A percentile compares a stretch with the other conserved stretches of the same genome.
Evolutionary conservation across 2,329 filamentous ascomycete genomes (phyloP).

Genomic region (Pseudogymnoascus sp.): DNA sequence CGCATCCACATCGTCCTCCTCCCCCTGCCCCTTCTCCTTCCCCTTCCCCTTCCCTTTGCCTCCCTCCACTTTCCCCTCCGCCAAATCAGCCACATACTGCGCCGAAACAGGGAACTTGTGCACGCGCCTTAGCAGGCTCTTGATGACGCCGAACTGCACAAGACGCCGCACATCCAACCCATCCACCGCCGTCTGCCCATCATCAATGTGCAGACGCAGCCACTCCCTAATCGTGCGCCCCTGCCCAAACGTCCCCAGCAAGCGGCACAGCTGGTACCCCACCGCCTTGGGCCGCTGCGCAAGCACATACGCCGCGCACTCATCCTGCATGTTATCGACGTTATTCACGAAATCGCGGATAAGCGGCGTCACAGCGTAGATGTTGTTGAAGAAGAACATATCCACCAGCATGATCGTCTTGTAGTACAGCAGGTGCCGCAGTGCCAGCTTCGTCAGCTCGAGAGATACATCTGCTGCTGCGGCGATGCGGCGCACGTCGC

Average conservation of each 20-base stretch:
- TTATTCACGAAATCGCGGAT: conserved; percentile 75
- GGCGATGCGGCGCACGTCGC: conserved; percentile 80
- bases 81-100: conserved; percentile 49
- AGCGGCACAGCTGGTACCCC: conserved; percentile 58
- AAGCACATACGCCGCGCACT: conserved; percentile 80
- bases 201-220: conserved; percentile 65
- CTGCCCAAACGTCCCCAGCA: conserved; percentile 79
- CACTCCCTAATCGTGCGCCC: conserved; percentile 81
- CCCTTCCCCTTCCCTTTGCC: conserved; percentile 15
- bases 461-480: conserved; percentile 78
- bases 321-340: conserved; percentile 65
- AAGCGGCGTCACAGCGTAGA: conserved; percentile 74
- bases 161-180: conserved; percentile 83
- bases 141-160: conserved; percentile 93
- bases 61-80: conserved; percentile 39
- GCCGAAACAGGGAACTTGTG: conserved; percentile 80
- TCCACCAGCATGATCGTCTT: conserved; percentile 84
- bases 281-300: conserved; percentile 22
- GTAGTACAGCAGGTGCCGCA: conserved; percentile 88
- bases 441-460: conserved; percentile 73
- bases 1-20: conserved; percentile 32
- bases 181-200: conserved; percentile 55
- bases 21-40: conserved; percentile 25
- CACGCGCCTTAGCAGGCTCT: conserved; percentile 85
- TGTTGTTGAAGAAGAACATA: conserved; percentile 87